Percentiles rank a stretch among this genome's conserved stretches.
These are phyloP conservation scores for Torulaspora quercuum DNA, from an alignment of 805 yeast species.

Conservation along the genomic window DNA sequence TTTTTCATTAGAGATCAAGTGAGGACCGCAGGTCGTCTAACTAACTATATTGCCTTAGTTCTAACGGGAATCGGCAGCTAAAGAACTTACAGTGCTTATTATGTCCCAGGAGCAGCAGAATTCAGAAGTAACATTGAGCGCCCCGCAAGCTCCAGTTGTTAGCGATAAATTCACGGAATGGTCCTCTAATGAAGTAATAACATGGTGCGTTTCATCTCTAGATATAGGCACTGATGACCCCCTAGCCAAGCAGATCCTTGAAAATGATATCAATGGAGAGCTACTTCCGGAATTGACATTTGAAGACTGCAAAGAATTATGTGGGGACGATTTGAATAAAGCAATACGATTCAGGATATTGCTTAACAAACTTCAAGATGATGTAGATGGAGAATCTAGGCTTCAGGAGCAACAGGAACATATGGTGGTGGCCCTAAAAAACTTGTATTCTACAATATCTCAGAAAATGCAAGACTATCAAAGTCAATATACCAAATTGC, in stretches of 20 bases:
- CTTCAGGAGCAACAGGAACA: constrained; percentile 34
- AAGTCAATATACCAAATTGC: constrained; percentile 29
- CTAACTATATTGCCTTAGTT: too few species aligned
- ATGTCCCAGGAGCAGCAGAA: constrained; percentile 12
- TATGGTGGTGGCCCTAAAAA: constrained; percentile 29
- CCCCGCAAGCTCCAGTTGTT: constrained; percentile 9
- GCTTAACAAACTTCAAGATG: constrained; percentile 47
- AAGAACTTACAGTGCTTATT: neutral
- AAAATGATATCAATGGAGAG: constrained; percentile 48
- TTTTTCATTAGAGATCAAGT: too few species aligned
- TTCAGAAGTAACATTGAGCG: constrained; percentile 3
- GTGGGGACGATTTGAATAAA: constrained; percentile 49
- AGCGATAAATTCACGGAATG: constrained; percentile 22
- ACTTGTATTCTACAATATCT: constrained; percentile 27
- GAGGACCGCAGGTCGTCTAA: too few species aligned
- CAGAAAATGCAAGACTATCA: constrained; percentile 34
- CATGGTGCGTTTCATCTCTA: constrained; percentile 27
- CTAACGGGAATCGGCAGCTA: too few species aligned
- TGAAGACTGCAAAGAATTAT: constrained; percentile 71
- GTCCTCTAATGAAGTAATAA: constrained; percentile 26
- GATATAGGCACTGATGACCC: constrained; percentile 17
- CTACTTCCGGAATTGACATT: constrained; percentile 65
- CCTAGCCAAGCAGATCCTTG: constrained; percentile 17
- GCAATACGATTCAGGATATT: constrained; percentile 59
- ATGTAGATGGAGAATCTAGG: constrained; percentile 15